Evolutionary conservation across 495 filamentous ascomycete genomes (phyloP), one percentile per base, ranked within the genome.

Genomic region (Daldinia grandis): DNA sequence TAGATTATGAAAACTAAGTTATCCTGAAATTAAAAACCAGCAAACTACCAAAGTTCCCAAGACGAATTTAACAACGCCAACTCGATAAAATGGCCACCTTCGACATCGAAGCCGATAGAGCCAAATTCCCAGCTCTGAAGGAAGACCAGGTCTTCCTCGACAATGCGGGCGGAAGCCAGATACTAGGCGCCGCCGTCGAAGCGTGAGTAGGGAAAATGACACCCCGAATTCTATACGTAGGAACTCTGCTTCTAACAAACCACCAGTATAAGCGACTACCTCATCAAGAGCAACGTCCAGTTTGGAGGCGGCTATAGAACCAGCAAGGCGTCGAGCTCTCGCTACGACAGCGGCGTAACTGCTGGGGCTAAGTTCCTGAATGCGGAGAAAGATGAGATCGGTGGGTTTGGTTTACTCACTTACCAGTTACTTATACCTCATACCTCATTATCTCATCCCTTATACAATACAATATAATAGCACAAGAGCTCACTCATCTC

Each of bases 81-180:
- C 0, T 3, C 33, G 10, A 14, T 35, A 35, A 35, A 50, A 75
- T 77, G 73, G 50, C 57, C 40, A 35, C 60, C 35, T 68, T 92
- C 74, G 78, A 88, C 68, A 78, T 92, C 42, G 70, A 81, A 7
- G 73, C 76, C 14, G 86, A 85, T n/a, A 86, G 87, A 54, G 76
- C 83, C 53, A 79, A 81, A 25, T 93, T 94, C 83, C 90, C 90
- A 55, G 89, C 90, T 15, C 75, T 93, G 49, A 61, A 85, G 25
- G 83, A 88, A 66, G 79, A 87, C 38, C 90, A 93, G 71, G 81
- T 93, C 35, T 92, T 86, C 75, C 84, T 93, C 71, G 90, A 93
- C 72, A 93, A 93, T 71, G 91, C 91, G 4, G 91, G 90, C 21
- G 91, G 90, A 47, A 92, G 86, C 74, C 91, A 93, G 71, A 81